A percentile compares a stretch with the other conserved stretches of the same genome.
phyloP scores from a whole-genome alignment of 768 basidiomycete genomes.

The Termitomyces sp. region DNA sequence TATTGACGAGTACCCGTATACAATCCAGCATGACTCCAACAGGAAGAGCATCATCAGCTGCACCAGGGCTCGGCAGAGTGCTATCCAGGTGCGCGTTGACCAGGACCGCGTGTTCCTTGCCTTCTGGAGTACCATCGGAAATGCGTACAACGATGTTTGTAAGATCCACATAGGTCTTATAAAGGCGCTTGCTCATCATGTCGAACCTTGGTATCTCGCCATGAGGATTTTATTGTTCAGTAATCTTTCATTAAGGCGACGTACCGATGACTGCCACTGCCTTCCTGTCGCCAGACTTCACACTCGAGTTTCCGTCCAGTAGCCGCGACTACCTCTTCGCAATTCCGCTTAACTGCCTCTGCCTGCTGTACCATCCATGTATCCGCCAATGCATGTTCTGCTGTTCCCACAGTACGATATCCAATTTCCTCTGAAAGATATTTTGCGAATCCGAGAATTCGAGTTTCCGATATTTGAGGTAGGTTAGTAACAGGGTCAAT shows the following conservation, averaged over 20 bases:
- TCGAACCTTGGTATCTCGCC: conserved; percentile 58
- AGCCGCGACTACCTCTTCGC: conserved; percentile 44
- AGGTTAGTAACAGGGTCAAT: conserved; percentile 46
- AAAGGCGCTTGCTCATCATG: conserved; percentile 80
- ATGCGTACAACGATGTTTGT: conserved; percentile 86
- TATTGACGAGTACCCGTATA: conserved; percentile 68
- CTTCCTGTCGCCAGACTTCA: conserved; percentile 87
- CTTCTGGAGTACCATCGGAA: conserved; percentile 64
- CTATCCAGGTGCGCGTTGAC: conserved; percentile 83
- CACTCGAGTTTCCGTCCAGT: conserved; percentile 68
- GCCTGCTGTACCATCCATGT: conserved; percentile 74
- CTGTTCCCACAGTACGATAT: conserved; percentile 86
- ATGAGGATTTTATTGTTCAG: neutral
- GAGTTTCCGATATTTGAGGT: conserved; percentile 68
- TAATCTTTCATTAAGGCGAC: conserved; percentile 18
- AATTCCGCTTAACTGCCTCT: conserved; percentile 51
- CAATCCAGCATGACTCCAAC: conserved; percentile 92
- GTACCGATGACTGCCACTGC: conserved; percentile 83
- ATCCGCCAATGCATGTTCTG: conserved; percentile 82
- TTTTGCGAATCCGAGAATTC: conserved; percentile 57
- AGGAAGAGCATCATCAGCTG: conserved; percentile 82
- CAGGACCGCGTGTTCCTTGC: conserved; percentile 79
- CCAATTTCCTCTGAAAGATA: conserved; percentile 83
- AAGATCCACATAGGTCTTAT: conserved; percentile 85
- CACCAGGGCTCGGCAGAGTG: conserved; percentile 75